These are phyloP conservation scores for Trichophyton verrucosum DNA, from an alignment of 2,329 filamentous ascomycete species.

Conservation along the genomic window DNA sequence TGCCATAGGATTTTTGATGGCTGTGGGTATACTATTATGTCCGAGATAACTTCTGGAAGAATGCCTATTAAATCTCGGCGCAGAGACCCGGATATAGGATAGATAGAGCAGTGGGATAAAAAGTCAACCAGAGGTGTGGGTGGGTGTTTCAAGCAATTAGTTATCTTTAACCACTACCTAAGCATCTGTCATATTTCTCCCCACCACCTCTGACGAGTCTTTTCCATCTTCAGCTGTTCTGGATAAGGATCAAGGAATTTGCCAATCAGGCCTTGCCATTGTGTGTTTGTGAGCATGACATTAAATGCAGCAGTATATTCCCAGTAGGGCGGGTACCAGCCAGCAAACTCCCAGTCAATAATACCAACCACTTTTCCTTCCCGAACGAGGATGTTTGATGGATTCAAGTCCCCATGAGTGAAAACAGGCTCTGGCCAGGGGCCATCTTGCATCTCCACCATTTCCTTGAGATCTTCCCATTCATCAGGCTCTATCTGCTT, in stretches of 20 bases:
- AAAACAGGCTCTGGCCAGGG: constrained; percentile 31
- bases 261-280: constrained; percentile 22
- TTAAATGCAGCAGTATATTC: constrained; percentile 9
- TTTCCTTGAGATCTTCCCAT: constrained; percentile 21
- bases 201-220: too few relatives aligned
- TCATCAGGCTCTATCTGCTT: constrained; percentile 12
- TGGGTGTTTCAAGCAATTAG: too few relatives aligned
- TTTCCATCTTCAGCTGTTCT: constrained; percentile 32
- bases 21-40: too few relatives aligned
- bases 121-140: too few relatives aligned
- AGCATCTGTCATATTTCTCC: too few relatives aligned
- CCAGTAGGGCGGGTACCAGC: constrained; percentile 7
- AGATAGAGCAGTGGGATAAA: too few relatives aligned
- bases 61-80: too few relatives aligned
- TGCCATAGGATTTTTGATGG: too few relatives aligned
- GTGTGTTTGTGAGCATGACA: constrained; percentile 20
- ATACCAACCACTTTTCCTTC: constrained; percentile 16
- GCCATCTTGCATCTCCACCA: constrained; percentile 27
- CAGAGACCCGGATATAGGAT: too few relatives aligned
- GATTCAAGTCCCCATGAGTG: constrained; percentile 36
- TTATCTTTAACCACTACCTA: too few relatives aligned
- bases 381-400: constrained; percentile 15
- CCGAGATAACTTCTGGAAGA: too few relatives aligned
- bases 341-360: constrained; percentile 8
- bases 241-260: constrained; percentile 29